Evolutionary conservation across 495 filamentous ascomycete species (phyloP), one percentile per base, ranked within the genome.

Genomic region (Bathelium albidoporum): DNA sequence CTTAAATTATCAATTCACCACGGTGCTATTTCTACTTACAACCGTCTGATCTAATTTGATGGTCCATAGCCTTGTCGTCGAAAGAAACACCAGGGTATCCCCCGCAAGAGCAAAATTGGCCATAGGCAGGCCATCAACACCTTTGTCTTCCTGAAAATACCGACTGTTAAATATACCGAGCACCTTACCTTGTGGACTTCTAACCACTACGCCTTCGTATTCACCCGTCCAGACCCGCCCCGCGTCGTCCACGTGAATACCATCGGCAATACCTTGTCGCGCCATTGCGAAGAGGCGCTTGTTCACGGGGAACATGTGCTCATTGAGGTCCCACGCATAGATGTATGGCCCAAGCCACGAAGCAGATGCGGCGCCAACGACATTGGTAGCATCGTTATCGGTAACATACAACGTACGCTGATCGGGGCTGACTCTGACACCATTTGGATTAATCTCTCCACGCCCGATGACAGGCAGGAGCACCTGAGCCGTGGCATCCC

Each of bases 191-290:
- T 29, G 26, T n/a, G 58, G 7, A 39, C 55, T 65, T 32, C 63
- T 61, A 18, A 61, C 58, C 7, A 61, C 63, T 5, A 59, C 63
- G 18, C 63, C 63, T 53, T 65, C 63, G 24, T 18, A 14, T 41
- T 65, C 63, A 16, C 59, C 59, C 20, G 63, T 65, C 63, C 63
- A 65, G 16, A 65, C 63, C 22, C 55, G 28, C 18, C 63, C 63
- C n/a, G 43, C 34, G 61, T 65, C 59, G 41, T 65, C 63, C 32
- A 61, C 39, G 32, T 65, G 59, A 4, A 61, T 26, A 7, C 63
- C 63, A 61, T 65, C 63, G 10, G 58, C 31, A 55, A 65, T 61
- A 3, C 59, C 63, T 14, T n/a, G 34, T 26, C 63, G 26, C 18
- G 52, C 59, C 34, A 45, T 24, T 10, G 18, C 63, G 52, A 65